phyloP scores from a whole-genome alignment of 306 rosid genomes.

The Rubus idaeus region DNA sequence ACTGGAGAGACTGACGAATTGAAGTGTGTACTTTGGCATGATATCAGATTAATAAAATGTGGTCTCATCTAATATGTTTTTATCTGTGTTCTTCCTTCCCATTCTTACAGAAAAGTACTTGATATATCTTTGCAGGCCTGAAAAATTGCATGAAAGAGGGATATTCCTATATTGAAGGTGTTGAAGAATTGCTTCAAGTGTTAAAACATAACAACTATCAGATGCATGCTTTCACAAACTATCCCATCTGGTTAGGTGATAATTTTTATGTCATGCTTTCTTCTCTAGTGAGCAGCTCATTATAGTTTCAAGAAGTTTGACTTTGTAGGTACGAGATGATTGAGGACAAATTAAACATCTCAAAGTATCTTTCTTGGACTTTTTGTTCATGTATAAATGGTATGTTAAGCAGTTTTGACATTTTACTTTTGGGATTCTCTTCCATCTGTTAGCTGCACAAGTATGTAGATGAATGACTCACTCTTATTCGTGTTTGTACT shows the following conservation, averaged over 20 bases:
- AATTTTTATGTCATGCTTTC: slow-evolving; percentile 21
- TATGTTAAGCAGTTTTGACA: slow-evolving; percentile 27
- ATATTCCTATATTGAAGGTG: slow-evolving; percentile 69
- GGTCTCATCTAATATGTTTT: not conserved
- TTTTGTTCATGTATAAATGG: slow-evolving; percentile 79
- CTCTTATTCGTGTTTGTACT: slow-evolving; percentile 3
- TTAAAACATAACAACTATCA: slow-evolving; percentile 69
- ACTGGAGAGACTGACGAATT: not conserved
- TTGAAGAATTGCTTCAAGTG: slow-evolving; percentile 69
- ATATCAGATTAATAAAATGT: not conserved
- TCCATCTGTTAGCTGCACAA: slow-evolving; percentile 1
- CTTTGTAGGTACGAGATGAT: slow-evolving; percentile 77
- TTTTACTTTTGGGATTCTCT: not conserved
- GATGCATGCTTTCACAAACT: slow-evolving; percentile 97
- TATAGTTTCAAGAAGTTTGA: slow-evolving; percentile 16
- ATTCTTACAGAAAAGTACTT: not conserved
- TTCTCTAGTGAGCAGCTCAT: slow-evolving; percentile 15
- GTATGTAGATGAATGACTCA: not conserved
- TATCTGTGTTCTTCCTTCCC: not conserved
- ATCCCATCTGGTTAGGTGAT: slow-evolving; percentile 73
- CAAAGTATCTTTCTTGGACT: slow-evolving; percentile 88
- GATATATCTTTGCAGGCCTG: slow-evolving; percentile 54
- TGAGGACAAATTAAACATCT: slow-evolving; percentile 70
- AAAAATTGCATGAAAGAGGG: slow-evolving; percentile 74
- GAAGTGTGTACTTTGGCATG: not conserved